Evolutionary conservation across 2,329 filamentous ascomycete genomes (phyloP), one percentile per base, ranked within the genome.

Genomic region (Monilinia polystroma): DNA sequence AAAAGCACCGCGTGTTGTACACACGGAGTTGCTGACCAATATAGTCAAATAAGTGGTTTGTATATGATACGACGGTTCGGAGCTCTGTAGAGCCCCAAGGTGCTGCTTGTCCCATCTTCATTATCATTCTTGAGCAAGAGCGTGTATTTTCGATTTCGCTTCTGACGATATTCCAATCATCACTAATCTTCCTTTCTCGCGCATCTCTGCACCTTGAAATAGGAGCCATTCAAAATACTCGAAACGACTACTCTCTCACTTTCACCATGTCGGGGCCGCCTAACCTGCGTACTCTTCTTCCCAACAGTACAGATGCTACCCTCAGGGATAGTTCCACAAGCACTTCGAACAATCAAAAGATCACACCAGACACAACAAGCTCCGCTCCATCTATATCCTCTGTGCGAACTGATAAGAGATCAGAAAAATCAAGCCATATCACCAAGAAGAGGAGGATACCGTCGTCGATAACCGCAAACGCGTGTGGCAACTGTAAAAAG

Each of bases 401-500:
- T 38, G 29, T 14, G 29, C 2, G 14, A 20, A 16, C n/a, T 8
- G n/a, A 60, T 38, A 38, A 38, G n/a, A 60, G 10, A 23, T 11
- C 58, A 26, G 45, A 26, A 11, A 51, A 35, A 1, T 4, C 20
- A 16, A 14, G 11, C 7, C 45, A 47, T 35, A 5, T 51, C 8
- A 3, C 45, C 8, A 60, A 60, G 45, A 60, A 60, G 45, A 60
- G 58, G 58, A 60, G 20, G 14, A 12, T 26, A 3, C 58, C 58
- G 1, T 2, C 45, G 18, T 60, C 29, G 16, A 60, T 60, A 23
- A 60, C 58, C 16, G 3, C 45, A 60, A 60, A 60, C 45, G 58
- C 58, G 10, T 60, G 58, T 8, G 8, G 32, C 45, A 51, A 51
- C 38, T 60, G 58, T 38, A 60, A 60, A 29, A 60, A 4, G 32